Evolutionary conservation across 2,329 filamentous ascomycete genomes (phyloP), one percentile per base, ranked within the genome.

Genomic region (Ophiosphaerella narmari): DNA sequence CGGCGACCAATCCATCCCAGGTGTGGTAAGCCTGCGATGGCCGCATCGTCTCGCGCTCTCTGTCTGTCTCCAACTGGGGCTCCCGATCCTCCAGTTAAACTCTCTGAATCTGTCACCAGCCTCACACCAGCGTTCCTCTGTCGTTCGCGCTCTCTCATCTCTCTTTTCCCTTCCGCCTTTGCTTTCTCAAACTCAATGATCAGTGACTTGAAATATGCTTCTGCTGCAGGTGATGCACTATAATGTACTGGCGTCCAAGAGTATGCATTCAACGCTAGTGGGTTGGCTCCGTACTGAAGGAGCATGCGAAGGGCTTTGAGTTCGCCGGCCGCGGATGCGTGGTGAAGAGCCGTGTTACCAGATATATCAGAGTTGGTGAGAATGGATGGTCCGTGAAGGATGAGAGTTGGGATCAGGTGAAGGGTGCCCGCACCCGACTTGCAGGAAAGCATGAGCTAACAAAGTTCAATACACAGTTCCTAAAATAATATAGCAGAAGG

Each of bases 331-430:
- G 88, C 88, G 64, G 86, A 90, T 11, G 91, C 91, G 75, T 94
- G 91, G 74, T 96, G 91, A 37, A 96, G 78, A 0, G 90, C 89
- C 2, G 90, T 95, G 68, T 95, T 94, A n/a, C 91, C 91, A 50
- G 88, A 82, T 1, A 80, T 65, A 65, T 96, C 91, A 74, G 70
- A 33, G 59, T 71, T 36, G 48, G 55, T 48, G 48, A 70, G 57
- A 63, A 72, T 52, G n/a, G 54, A 42, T 9, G 70, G 65, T 13
- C 54, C 54, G 29, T 68, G 62, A 33, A 65, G 60, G 35, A 75
- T 70, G 29, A 75, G 58, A 33, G 67, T 68, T 9, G 68, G 68
- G 24, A 77, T 68, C 2, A 81, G 63, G 59, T 80, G 74, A 62
- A 81, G 55, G 59, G 74, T 63, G 57, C 77, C 68, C 11, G 70